Conservation (phyloP, 768 basidiomycete species). For the Lepiota brunneoincarnata region DNA sequence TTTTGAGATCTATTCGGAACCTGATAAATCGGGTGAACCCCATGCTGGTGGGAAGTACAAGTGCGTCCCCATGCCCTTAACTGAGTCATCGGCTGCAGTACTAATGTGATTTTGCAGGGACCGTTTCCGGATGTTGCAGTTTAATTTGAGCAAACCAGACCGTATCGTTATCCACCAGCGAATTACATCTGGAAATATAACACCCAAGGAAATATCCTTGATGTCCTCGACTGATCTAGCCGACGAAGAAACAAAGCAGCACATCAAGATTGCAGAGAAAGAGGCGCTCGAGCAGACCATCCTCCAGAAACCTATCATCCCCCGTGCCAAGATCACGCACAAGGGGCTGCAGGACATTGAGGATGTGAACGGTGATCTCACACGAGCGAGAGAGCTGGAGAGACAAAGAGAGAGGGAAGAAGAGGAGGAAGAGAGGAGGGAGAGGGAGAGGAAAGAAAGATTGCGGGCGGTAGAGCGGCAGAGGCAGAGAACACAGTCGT, state of each 20-base stretch:
- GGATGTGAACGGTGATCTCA: conserved; percentile 53
- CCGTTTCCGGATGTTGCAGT: conserved; percentile 86
- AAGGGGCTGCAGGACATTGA: conserved; percentile 93
- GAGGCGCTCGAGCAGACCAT: conserved; percentile 86
- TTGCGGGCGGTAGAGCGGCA: conserved; percentile 41
- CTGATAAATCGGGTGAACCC: conserved; percentile 65
- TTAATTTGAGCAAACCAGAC: conserved; percentile 83
- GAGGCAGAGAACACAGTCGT: conserved; percentile 48
- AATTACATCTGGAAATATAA: conserved; percentile 65
- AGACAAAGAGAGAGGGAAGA: conserved; percentile 58
- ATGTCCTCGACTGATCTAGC: conserved; percentile 91
- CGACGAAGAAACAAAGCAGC: conserved; percentile 80
- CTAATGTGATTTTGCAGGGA: conserved; percentile 47
- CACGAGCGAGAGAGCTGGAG: conserved; percentile 47
- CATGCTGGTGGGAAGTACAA: conserved; percentile 78
- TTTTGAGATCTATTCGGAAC: conserved; percentile 74
- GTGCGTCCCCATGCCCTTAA: conserved; percentile 34
- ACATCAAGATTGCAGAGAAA: conserved; percentile 78
- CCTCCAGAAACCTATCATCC: conserved; percentile 63
- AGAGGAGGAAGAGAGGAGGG: conserved; percentile 68
- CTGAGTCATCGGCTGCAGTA: background rate
- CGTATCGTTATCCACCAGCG: conserved; percentile 77
- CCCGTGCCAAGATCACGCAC: conserved; percentile 83
- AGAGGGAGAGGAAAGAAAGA: conserved; percentile 66
- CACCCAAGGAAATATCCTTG: conserved; percentile 69